phyloP scores from a whole-genome alignment of 108 stramenopile species.

The Schizochytrium sp. region DNA sequence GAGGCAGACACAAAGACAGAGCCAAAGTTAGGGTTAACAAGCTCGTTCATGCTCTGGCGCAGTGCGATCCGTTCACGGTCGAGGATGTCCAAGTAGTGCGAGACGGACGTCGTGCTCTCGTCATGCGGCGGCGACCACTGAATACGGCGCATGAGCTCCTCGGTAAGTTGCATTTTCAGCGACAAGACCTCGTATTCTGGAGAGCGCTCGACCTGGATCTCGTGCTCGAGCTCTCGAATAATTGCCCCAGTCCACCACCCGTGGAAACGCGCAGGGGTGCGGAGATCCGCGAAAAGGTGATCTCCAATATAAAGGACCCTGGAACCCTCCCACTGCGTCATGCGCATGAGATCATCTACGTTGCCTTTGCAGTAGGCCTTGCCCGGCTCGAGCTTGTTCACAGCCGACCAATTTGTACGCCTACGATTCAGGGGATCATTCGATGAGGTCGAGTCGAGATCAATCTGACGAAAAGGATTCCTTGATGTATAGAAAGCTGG shows the following conservation, averaged over 20 bases:
- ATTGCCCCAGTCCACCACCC: constrained; percentile 47
- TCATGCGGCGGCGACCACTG: background rate
- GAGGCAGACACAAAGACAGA: constrained; percentile 30
- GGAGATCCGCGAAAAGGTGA: constrained; percentile 86
- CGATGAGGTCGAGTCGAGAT: constrained; percentile 1
- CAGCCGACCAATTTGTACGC: constrained; percentile 38
- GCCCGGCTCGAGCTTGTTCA: constrained; percentile 26
- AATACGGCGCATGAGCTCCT: constrained; percentile 25
- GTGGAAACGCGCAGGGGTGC: constrained; percentile 24
- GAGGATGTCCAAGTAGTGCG: constrained; percentile 25
- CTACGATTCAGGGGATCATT: constrained; percentile 11
- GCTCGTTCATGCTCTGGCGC: constrained; percentile 21
- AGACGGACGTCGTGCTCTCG: background rate
- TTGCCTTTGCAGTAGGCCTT: constrained; percentile 38
- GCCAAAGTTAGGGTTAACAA: constrained; percentile 40
- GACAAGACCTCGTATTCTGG: constrained; percentile 18
- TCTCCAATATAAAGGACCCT: constrained; percentile 90
- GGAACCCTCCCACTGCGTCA: constrained; percentile 41
- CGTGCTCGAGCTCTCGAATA: constrained; percentile 42
- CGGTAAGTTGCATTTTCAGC: constrained; percentile 12
- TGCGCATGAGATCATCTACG: constrained; percentile 26
- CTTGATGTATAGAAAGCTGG: constrained; percentile 80
- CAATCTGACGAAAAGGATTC: constrained; percentile 63
- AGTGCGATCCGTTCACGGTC: constrained; percentile 14
- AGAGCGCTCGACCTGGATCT: constrained; percentile 36